These are phyloP conservation scores for Apodospora peruviana DNA, from an alignment of 495 filamentous ascomycete genomes.

Conservation along the genomic window DNA sequence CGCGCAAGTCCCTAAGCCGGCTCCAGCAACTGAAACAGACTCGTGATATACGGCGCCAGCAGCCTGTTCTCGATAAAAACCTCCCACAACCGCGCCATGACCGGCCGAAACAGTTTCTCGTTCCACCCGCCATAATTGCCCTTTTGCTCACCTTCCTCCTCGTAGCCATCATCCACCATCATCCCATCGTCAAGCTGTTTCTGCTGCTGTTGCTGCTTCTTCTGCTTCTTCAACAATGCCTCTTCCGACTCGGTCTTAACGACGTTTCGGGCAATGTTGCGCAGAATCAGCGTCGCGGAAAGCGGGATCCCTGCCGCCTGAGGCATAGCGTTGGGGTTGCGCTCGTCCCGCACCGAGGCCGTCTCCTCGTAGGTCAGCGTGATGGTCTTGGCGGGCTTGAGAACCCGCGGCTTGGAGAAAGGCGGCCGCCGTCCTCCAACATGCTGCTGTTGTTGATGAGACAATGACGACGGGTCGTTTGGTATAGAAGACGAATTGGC, in stretches of 20 bases:
- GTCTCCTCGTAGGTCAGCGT: conserved; percentile 57
- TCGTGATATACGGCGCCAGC: conserved; percentile 29
- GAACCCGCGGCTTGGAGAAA: conserved; percentile 44
- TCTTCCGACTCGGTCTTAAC: conserved; percentile 53
- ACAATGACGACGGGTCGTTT: conserved; percentile 3
- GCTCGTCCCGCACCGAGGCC: conserved; percentile 61
- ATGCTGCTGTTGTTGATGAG: conserved; percentile 9
- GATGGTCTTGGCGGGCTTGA: conserved; percentile 49
- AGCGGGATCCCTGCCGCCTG: conserved; percentile 82
- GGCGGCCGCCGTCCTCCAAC: conserved; percentile 26
- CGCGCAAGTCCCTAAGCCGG: too few relatives aligned
- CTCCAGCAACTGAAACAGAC: conserved; percentile 23
- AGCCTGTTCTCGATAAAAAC: conserved; percentile 49
- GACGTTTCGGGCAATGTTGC: conserved; percentile 79
- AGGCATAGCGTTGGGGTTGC: conserved; percentile 43
- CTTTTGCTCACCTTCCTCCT: conserved; percentile 16
- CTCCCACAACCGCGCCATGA: conserved; percentile 44
- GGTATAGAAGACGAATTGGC: background rate
- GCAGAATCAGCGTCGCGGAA: conserved; percentile 75
- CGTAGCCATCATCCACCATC: conserved; percentile 36
- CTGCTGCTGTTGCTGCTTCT: conserved; percentile 13
- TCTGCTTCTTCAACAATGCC: conserved; percentile 42
- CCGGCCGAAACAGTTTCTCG: conserved; percentile 46
- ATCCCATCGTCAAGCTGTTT: conserved; percentile 10
- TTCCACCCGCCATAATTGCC: conserved; percentile 37